A percentile compares a stretch with the other conserved stretches of the same genome.
Evolutionary conservation across 352 stramenopile genomes (phyloP).

Genomic region (Pythium aristosporum): DNA sequence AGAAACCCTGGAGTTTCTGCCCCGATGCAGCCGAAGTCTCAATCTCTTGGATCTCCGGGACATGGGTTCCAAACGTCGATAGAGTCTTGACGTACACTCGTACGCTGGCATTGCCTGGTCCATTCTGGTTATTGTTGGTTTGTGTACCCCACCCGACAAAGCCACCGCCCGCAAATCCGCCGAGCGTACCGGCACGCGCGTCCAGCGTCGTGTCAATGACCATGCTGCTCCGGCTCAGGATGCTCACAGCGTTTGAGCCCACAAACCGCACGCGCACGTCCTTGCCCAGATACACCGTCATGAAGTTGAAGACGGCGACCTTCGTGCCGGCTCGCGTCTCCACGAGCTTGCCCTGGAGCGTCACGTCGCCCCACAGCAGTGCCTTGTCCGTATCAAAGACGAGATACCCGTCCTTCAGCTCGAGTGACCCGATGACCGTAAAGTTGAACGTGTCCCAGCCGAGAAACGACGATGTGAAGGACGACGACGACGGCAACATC

Average conservation of each 20-base stretch:
- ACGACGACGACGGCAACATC: conserved; percentile 30
- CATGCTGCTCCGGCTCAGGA: conserved; percentile 91
- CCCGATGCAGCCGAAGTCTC: conserved; percentile 69
- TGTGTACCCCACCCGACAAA: conserved; percentile 60
- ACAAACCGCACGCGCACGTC: conserved; percentile 85
- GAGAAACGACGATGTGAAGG: conserved; percentile 16
- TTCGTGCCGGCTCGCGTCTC: conserved; percentile 73
- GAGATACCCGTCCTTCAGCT: conserved; percentile 70
- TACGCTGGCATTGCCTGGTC: conserved; percentile 88
- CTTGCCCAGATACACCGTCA: conserved; percentile 89
- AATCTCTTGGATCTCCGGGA: conserved; percentile 92
- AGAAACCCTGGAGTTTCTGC: conserved; percentile 89
- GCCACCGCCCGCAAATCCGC: conserved; percentile 91
- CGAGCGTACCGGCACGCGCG: conserved; percentile 85
- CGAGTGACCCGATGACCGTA: conserved; percentile 70
- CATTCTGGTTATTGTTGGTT: conserved; percentile 91
- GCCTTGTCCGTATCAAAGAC: conserved; percentile 75
- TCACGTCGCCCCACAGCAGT: conserved; percentile 55
- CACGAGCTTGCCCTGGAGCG: conserved; percentile 53
- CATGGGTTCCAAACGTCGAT: conserved; percentile 78
- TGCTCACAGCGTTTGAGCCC: conserved; percentile 82
- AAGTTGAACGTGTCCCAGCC: conserved; percentile 68
- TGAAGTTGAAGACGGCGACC: conserved; percentile 95
- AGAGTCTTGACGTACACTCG: conserved; percentile 93
- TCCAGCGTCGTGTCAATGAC: conserved; percentile 89